Conservation (phyloP, 768 basidiomycete species). For the Infundibulicybe gibba region DNA sequence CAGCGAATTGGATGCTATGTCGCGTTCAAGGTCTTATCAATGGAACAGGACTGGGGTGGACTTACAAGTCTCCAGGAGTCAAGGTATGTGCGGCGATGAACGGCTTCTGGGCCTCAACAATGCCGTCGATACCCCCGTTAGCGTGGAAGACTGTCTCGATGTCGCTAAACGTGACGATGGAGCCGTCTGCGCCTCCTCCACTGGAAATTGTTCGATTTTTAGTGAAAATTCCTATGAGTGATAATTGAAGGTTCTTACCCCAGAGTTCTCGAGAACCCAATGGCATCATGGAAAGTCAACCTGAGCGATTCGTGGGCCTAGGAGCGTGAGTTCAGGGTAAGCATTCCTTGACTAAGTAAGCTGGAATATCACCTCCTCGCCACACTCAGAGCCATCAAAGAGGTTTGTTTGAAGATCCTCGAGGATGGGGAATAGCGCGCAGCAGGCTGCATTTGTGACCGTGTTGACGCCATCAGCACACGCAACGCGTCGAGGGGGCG, state of each 20-base stretch:
- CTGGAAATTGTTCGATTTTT: constrained; percentile 12
- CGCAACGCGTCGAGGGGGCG: constrained; percentile 9
- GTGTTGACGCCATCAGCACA: constrained; percentile 23
- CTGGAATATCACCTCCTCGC: constrained; percentile 21
- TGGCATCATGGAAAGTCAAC: constrained; percentile 40
- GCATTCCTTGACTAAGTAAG: background rate
- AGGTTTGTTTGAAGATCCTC: constrained; percentile 9
- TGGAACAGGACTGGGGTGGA: background rate
- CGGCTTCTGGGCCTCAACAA: constrained; percentile 29
- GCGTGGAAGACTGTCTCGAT: constrained; percentile 39
- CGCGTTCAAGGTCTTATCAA: too few species aligned
- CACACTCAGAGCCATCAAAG: constrained; percentile 30
- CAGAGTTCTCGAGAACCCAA: constrained; percentile 31
- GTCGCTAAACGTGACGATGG: constrained; percentile 40
- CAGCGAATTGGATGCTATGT: constrained; percentile 41
- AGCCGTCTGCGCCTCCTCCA: constrained; percentile 46
- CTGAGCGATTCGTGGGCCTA: constrained; percentile 17
- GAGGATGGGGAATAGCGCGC: constrained; percentile 19
- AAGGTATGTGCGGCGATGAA: constrained; percentile 31
- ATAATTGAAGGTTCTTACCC: constrained; percentile 16
- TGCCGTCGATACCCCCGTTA: constrained; percentile 40
- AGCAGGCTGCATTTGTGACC: constrained; percentile 23
- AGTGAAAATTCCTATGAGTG: background rate
- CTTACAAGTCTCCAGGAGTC: constrained; percentile 44
- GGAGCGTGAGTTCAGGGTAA: background rate